Percentiles rank a stretch among this genome's conserved stretches.
These are phyloP conservation scores for Lolium multiflorum DNA, from an alignment of 176 grass and related monocot species.

Conservation along the genomic window DNA sequence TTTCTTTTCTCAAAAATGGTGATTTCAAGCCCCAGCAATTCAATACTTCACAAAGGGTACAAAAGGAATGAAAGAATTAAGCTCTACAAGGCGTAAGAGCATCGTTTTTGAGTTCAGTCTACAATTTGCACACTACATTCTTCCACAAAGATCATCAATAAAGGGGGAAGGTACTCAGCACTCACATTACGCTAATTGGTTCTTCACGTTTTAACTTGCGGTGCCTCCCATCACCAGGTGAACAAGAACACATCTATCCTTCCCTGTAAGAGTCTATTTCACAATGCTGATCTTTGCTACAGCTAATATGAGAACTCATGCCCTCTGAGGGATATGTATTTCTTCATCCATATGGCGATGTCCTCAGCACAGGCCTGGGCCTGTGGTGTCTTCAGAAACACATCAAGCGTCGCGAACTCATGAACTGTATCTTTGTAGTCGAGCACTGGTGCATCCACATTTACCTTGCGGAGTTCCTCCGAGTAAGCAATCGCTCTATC, in stretches of 20 bases:
- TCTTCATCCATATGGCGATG: conserved; percentile 96
- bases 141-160: conserved; percentile 50
- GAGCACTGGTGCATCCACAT: conserved; percentile 83
- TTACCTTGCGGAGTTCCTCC: conserved; percentile 88
- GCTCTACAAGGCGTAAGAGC: conserved; percentile 52
- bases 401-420: conserved; percentile 86
- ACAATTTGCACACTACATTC: conserved; percentile 61
- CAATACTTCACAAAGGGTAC: conserved; percentile 58
- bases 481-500: conserved; percentile 93
- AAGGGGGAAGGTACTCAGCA: conserved; percentile 36
- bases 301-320: conserved; percentile 95
- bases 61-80: conserved; percentile 84
- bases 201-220: conserved; percentile 24
- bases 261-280: conserved; percentile 50
- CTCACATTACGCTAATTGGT: conserved; percentile 43
- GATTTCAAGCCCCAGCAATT: conserved; percentile 37
- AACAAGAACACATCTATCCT: conserved; percentile 46
- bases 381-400: conserved; percentile 91
- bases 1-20: conserved; percentile 40
- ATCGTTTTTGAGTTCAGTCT: conserved; percentile 49
- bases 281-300: conserved; percentile 43
- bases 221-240: conserved; percentile 35
- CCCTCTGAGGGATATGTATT: conserved; percentile 86
- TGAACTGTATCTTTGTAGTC: conserved; percentile 92
- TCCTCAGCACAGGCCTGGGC: conserved; percentile 87